phyloP scores from a whole-genome alignment of 129 eudicot genomes.

The Arctium minus region DNA sequence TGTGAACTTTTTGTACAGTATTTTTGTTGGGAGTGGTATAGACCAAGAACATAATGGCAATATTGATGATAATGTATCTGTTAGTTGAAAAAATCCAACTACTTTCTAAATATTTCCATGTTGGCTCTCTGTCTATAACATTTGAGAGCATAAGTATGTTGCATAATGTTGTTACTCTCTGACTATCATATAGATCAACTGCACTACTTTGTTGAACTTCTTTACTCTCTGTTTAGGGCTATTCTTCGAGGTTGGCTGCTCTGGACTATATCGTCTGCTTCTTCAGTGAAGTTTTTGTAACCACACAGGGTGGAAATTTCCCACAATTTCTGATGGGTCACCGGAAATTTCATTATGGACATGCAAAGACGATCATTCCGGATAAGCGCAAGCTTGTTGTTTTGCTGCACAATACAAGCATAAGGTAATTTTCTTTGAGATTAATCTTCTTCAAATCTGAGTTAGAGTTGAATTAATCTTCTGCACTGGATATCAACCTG shows the following conservation, averaged over 20 bases:
- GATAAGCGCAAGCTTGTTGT: slow-evolving; percentile 76
- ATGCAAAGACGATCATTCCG: slow-evolving; percentile 81
- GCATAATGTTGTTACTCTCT: not conserved
- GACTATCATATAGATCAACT: not conserved
- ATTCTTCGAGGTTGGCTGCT: slow-evolving; percentile 91
- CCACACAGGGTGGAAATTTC: slow-evolving; percentile 96
- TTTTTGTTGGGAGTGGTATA: no score
- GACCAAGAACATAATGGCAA: no score
- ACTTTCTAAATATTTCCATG: not conserved
- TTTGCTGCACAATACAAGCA: slow-evolving; percentile 64
- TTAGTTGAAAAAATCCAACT: not conserved
- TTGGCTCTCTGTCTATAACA: not conserved
- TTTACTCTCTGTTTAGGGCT: slow-evolving; percentile 42
- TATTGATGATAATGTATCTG: no score
- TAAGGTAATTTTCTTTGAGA: slow-evolving; percentile 39
- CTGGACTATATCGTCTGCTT: slow-evolving; percentile 83
- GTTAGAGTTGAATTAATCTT: not conserved
- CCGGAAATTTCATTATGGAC: slow-evolving; percentile 69
- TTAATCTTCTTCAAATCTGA: not conserved
- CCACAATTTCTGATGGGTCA: slow-evolving; percentile 97
- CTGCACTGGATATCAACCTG: not conserved
- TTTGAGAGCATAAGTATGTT: not conserved
- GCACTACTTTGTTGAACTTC: not conserved
- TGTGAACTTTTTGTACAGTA: no score
- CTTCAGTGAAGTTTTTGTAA: slow-evolving; percentile 83